These are phyloP conservation scores for Cicer judaicum DNA, from an alignment of 306 rosid genomes.

Conservation along the genomic window DNA sequence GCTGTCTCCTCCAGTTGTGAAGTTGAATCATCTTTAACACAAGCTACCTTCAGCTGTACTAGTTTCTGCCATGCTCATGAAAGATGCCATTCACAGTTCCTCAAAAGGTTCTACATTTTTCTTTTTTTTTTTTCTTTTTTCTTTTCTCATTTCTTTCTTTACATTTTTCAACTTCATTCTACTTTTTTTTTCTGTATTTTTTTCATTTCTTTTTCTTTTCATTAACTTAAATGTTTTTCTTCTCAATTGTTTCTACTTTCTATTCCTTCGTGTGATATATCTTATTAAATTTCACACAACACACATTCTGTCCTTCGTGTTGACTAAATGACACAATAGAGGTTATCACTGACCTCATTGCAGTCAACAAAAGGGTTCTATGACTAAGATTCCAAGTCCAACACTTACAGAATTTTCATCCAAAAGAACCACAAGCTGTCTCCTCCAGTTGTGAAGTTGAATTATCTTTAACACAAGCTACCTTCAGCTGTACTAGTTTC, in stretches of 20 bases:
- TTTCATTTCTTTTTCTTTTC: conserved; percentile 37
- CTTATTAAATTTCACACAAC: conserved; percentile 43
- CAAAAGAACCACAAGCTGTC: conserved; percentile 51
- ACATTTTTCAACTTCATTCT: conserved; percentile 32
- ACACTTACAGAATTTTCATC: conserved; percentile 56
- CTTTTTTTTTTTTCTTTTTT: conserved; percentile 34
- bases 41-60: conserved; percentile 56
- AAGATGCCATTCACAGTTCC: conserved; percentile 51
- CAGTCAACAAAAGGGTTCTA: conserved; percentile 64
- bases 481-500: conserved; percentile 55
- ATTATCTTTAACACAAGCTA: conserved; percentile 58
- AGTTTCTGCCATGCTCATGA: conserved; percentile 51
- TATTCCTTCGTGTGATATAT: conserved; percentile 31
- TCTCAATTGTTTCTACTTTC: conserved; percentile 45
- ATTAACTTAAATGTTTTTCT: conserved; percentile 40
- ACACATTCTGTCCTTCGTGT: conserved; percentile 35
- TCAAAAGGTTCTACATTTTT: conserved; percentile 34
- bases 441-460: conserved; percentile 60
- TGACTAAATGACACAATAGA: conserved; percentile 54
- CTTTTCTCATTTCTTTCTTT: conserved; percentile 23
- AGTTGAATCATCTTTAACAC: conserved; percentile 63
- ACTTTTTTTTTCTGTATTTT: neutral
- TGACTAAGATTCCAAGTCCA: conserved; percentile 61
- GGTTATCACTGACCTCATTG: conserved; percentile 64
- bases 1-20: conserved; percentile 54